A percentile compares a stretch with the other conserved stretches of the same genome.
These are phyloP conservation scores for Hypericum androsaemum DNA, from an alignment of 345 rosid species.

Conservation along the genomic window DNA sequence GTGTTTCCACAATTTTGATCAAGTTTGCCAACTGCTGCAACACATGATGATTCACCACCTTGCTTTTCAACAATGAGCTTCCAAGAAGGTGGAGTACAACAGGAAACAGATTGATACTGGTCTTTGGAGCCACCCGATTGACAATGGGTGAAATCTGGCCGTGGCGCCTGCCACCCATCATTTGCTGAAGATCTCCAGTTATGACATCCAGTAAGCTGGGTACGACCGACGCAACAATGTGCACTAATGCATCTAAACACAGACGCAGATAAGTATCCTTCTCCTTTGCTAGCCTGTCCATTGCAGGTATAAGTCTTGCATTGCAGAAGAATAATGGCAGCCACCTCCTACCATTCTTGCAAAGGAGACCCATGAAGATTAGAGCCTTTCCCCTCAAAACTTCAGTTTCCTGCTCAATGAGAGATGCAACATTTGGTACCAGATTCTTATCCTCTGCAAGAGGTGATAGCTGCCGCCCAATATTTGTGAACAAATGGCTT, in stretches of 20 bases:
- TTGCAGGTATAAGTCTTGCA: slow-evolving; percentile 60
- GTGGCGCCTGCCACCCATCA: slow-evolving; percentile 79
- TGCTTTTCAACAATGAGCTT: slow-evolving; percentile 66
- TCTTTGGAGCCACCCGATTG: slow-evolving; percentile 57
- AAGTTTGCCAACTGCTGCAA: slow-evolving; percentile 78
- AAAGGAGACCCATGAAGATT: slow-evolving; percentile 69
- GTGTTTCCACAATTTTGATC: slow-evolving; percentile 60
- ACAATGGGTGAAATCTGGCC: slow-evolving; percentile 54
- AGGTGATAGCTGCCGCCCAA: slow-evolving; percentile 63
- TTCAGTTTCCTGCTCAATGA: slow-evolving; percentile 86
- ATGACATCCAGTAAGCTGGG: slow-evolving; percentile 67
- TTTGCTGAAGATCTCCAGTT: slow-evolving; percentile 67
- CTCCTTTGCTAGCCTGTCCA: slow-evolving; percentile 84
- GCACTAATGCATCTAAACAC: slow-evolving; percentile 65
- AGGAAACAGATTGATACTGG: slow-evolving; percentile 59
- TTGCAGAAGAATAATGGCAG: slow-evolving; percentile 72
- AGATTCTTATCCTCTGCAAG: slow-evolving; percentile 78
- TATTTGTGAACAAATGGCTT: slow-evolving; percentile 58
- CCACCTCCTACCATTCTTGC: slow-evolving; percentile 81
- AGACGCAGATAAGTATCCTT: slow-evolving; percentile 69
- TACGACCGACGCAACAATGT: slow-evolving; percentile 50
- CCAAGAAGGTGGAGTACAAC: slow-evolving; percentile 88
- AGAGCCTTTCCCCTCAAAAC: slow-evolving; percentile 76
- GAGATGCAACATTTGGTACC: slow-evolving; percentile 57
- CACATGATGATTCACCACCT: slow-evolving; percentile 54